Conservation (phyloP, 164 flowering plant species). For the Buxus sempervirens region DNA sequence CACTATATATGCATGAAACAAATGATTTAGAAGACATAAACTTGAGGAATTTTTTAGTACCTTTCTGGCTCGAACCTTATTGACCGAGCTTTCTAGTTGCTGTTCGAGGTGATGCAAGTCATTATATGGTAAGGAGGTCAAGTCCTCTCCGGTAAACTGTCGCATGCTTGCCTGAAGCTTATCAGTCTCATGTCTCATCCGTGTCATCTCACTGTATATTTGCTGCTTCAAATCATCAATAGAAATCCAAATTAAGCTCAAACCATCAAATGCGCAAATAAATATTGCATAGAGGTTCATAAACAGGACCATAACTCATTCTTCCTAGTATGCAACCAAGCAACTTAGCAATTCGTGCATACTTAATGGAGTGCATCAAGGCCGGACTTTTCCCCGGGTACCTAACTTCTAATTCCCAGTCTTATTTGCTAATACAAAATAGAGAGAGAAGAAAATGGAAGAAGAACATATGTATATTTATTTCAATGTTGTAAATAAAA, state of each 20-base stretch:
- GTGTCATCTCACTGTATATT: constrained; percentile 30
- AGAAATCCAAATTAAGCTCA: not conserved
- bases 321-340: too few relatives aligned
- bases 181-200: constrained; percentile 33
- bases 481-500: too few relatives aligned
- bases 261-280: not conserved
- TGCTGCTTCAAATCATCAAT: constrained; percentile 19
- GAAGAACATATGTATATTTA: too few relatives aligned
- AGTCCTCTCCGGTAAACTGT: constrained; percentile 34
- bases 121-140: constrained; percentile 19
- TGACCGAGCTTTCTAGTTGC: constrained; percentile 33
- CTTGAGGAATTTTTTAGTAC: constrained; percentile 12
- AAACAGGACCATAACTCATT: too few relatives aligned
- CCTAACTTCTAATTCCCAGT: too few relatives aligned
- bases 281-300: too few relatives aligned
- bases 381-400: too few relatives aligned
- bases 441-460: too few relatives aligned
- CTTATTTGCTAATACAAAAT: too few relatives aligned
- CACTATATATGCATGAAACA: too few relatives aligned
- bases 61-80: constrained; percentile 44
- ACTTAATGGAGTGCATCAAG: too few relatives aligned
- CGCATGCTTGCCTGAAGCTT: constrained; percentile 38
- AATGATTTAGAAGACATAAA: not conserved
- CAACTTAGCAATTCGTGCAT: too few relatives aligned
- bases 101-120: constrained; percentile 39